These are phyloP conservation scores for Sclerotinia subarctica DNA, from an alignment of 2,329 filamentous ascomycete species.

Conservation along the genomic window DNA sequence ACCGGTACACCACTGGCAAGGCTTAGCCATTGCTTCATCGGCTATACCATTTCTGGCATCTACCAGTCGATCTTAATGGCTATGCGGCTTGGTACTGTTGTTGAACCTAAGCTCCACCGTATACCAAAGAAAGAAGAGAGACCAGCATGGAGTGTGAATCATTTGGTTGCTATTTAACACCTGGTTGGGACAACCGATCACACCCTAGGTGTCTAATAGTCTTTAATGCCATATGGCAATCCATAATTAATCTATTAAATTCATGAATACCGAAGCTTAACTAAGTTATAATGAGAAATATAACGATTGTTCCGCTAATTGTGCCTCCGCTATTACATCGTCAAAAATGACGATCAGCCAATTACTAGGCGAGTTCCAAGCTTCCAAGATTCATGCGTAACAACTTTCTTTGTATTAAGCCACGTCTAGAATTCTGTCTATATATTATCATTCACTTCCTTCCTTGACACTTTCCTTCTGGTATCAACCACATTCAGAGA, in stretches of 20 bases:
- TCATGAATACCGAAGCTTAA: slow-evolving; percentile 1
- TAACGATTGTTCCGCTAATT: slow-evolving; percentile 1
- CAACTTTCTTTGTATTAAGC: slow-evolving; percentile 13
- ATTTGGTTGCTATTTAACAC: background rate
- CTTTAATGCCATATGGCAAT: background rate
- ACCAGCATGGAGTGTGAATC: background rate
- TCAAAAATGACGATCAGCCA: slow-evolving; percentile 3
- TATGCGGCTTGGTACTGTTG: background rate
- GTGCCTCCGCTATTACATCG: slow-evolving; percentile 18
- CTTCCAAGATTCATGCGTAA: slow-evolving; percentile 18
- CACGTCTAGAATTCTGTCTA: slow-evolving; percentile 9
- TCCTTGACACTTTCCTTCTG: background rate
- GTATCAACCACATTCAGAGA: background rate
- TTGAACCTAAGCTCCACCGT: background rate
- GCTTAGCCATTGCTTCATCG: slow-evolving; percentile 9
- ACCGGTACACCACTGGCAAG: background rate
- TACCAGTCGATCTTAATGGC: background rate
- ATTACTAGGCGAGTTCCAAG: slow-evolving; percentile 10
- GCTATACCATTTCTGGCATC: background rate
- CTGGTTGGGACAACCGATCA: background rate
- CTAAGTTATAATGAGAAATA: background rate
- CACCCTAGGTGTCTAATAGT: background rate
- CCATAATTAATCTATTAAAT: background rate
- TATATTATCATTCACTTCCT: slow-evolving; percentile 14
- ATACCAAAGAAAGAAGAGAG: background rate